Base-by-base conservation (phyloP, 192 early-diverging fungal species). In the Endogone sp. region DNA sequence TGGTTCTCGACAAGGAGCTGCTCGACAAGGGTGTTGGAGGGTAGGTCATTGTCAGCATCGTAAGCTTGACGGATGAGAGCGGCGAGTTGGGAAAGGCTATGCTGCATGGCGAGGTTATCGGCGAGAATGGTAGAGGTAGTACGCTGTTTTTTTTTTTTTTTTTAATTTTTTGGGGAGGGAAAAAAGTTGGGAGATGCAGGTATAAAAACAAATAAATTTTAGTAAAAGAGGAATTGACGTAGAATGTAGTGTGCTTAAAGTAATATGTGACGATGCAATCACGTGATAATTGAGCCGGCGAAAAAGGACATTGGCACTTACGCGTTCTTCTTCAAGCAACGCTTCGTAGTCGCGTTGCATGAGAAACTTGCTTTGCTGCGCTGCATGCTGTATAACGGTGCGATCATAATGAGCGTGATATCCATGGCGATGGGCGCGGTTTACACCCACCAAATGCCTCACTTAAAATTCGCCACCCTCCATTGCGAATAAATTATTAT, bases 281-380 rank as follows among this genome's bases (percentile, higher is more conserved):
- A 49, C 37, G 37, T 6, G 6, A 49, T 16, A 6, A 49, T 16
- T 49, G 6, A 49, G 37, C 16, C 9, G 37, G 16, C 37, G 37
- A 11, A 49, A 11, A 16, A 11, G 16, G 6, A 49, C 16, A 49
- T 11, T 49, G 6, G 16, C 16, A 49, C 37, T 65, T 65, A 74
- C 73, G 57, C 71, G 70, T 66, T 75, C 74, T 62, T 68, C 74
- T 64, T 75, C 65, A 21, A 75, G 56, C 32, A 75, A 63, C 21
- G 74, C 74, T 62, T 75, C 74, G 60, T 75, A 75, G 62, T 75
- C 74, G 59, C 74, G 60, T 63, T 66, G 62, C 29, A 75, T 24
- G 13, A 56, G 62, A 23, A 70, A 10, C 32, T 75, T 68, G 21
- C 69, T 63, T 57, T 75, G 64, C 23, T 37, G 31, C n/a, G 64